Conservation (phyloP, 352 stramenopile genomes). For the Globisporangium spinosum region DNA sequence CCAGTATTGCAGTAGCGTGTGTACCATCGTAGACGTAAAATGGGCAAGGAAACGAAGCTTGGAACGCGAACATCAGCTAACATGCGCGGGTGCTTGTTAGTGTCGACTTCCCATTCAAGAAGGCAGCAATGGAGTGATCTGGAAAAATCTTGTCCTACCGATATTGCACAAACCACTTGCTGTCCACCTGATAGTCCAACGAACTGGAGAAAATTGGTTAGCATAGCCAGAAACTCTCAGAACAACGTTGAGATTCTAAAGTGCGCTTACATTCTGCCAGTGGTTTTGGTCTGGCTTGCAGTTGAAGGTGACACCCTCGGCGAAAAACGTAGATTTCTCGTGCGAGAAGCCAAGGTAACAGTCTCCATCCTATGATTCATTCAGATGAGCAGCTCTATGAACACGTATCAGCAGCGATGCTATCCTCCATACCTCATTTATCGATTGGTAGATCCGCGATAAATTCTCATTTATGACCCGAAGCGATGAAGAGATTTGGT, state of each 20-base stretch:
- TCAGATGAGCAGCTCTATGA: not conserved
- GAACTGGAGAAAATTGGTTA: not conserved
- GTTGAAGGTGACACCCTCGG: not conserved
- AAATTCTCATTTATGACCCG: not conserved
- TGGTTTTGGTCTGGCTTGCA: not conserved
- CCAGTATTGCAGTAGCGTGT: not conserved
- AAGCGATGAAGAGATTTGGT: not conserved
- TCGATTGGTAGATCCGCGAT: not conserved
- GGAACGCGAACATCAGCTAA: not conserved
- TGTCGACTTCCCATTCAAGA: not conserved
- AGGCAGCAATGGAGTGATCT: not conserved
- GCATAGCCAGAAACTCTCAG: not conserved
- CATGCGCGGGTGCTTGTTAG: not conserved
- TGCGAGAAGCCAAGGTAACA: not conserved
- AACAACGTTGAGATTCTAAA: not conserved
- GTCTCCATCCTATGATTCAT: not conserved
- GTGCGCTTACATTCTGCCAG: not conserved
- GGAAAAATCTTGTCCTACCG: not conserved
- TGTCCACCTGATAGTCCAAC: not conserved
- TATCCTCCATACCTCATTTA: not conserved
- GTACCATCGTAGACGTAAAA: not conserved
- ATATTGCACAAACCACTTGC: not conserved
- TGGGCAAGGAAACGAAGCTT: not conserved
- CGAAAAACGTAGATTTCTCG: not conserved
- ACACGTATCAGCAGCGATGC: not conserved